Evolutionary conservation across 169 alveolate genomes (phyloP).

Genomic region (Babesia ovata): DNA sequence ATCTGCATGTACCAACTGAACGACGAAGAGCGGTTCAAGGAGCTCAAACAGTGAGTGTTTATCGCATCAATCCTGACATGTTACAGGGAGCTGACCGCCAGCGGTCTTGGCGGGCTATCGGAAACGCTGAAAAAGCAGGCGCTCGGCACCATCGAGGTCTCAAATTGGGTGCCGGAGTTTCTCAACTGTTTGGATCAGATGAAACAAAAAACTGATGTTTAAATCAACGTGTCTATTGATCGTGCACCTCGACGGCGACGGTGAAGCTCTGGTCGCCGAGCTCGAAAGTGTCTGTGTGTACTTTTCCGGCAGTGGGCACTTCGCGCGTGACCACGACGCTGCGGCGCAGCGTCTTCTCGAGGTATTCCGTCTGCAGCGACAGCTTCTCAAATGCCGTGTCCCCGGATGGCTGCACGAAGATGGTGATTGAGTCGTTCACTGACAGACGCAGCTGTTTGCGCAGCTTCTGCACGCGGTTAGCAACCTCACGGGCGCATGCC

Average conservation of each 20-base stretch:
- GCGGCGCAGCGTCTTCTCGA: slow-evolving; percentile 35
- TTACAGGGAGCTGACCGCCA: slow-evolving; percentile 16
- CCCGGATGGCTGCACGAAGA: slow-evolving; percentile 35
- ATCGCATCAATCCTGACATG: background rate
- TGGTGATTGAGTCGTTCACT: slow-evolving; percentile 51
- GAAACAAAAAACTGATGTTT: slow-evolving; percentile 6
- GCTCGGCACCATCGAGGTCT: slow-evolving; percentile 61
- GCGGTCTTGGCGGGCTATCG: slow-evolving; percentile 44
- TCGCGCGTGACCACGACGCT: slow-evolving; percentile 20
- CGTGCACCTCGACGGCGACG: slow-evolving; percentile 27
- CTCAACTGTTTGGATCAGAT: slow-evolving; percentile 44
- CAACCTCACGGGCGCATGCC: slow-evolving; percentile 58
- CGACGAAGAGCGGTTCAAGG: slow-evolving; percentile 38
- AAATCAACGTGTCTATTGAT: background rate
- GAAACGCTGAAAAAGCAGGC: slow-evolving; percentile 45
- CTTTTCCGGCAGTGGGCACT: slow-evolving; percentile 2
- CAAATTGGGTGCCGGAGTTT: slow-evolving; percentile 59
- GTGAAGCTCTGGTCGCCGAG: slow-evolving; percentile 29
- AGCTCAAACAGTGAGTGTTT: slow-evolving; percentile 39
- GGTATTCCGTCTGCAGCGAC: slow-evolving; percentile 32
- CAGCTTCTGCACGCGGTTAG: slow-evolving; percentile 65
- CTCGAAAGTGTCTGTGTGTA: slow-evolving; percentile 27
- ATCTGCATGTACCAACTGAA: slow-evolving; percentile 63
- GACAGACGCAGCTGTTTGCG: slow-evolving; percentile 63
- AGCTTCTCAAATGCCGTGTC: slow-evolving; percentile 10